Percentiles rank a stretch among this genome's conserved stretches.
These are phyloP conservation scores for Capsicum baccatum DNA, from an alignment of 257 asterid genomes.

Conservation along the genomic window DNA sequence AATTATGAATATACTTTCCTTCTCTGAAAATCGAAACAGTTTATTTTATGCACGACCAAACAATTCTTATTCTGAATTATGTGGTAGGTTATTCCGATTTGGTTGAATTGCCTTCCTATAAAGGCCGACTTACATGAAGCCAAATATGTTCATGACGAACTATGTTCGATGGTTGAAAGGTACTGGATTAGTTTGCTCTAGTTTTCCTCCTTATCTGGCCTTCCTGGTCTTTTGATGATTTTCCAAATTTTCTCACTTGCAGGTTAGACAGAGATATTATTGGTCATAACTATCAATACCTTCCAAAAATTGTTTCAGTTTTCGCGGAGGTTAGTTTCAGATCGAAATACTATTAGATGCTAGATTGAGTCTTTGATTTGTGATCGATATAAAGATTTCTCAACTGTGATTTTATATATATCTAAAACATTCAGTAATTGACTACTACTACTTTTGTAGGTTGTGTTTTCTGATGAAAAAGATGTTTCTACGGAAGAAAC, in stretches of 20 bases:
- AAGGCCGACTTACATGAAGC: no score
- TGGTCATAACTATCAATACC: constrained; percentile 89
- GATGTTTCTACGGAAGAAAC: not conserved
- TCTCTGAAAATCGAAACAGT: no score
- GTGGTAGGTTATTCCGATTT: no score
- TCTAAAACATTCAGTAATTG: constrained; percentile 15
- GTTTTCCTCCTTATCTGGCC: no score
- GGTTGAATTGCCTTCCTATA: no score
- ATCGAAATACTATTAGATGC: not conserved
- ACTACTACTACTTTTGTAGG: not conserved
- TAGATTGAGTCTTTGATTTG: not conserved
- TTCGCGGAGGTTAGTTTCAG: constrained; percentile 82
- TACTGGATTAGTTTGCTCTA: no score
- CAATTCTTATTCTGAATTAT: no score
- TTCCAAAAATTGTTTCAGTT: constrained; percentile 83
- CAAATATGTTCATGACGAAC: no score
- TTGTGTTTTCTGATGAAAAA: not conserved
- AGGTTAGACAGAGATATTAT: constrained; percentile 79
- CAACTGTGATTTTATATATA: not conserved
- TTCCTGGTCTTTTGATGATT: no score
- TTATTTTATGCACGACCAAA: no score
- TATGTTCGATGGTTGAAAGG: no score
- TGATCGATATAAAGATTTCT: not conserved
- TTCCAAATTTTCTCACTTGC: constrained; percentile 27
- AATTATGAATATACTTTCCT: no score